Conservation (phyloP, 2,329 filamentous ascomycete species). For the Cladosporium cucumerinum region DNA sequence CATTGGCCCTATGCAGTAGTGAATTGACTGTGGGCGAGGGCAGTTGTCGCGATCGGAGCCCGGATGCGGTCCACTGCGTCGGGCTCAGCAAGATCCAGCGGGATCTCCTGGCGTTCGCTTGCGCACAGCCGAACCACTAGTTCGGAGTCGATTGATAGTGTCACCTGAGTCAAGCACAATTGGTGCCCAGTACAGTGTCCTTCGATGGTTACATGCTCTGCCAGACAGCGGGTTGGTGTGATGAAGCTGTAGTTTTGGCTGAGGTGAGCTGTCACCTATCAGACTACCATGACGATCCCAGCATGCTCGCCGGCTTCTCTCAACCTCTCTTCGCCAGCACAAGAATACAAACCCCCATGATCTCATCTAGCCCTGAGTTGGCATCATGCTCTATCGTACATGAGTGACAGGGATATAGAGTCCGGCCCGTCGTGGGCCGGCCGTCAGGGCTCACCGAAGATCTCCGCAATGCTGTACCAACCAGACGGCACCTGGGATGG, state of each 20-base stretch:
- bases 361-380: neutral
- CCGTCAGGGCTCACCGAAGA: neutral
- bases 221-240: neutral
- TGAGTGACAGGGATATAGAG: neutral
- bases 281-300: neutral
- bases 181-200: neutral
- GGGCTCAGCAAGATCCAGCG: slow-evolving; percentile 2
- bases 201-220: neutral
- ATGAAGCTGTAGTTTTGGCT: neutral
- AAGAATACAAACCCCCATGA: neutral
- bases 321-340: neutral
- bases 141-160: slow-evolving; percentile 5
- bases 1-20: slow-evolving; percentile 4
- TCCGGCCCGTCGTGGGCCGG: neutral
- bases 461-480: slow-evolving; percentile 3
- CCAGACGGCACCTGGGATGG: neutral
- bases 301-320: neutral
- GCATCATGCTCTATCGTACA: neutral
- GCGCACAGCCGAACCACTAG: slow-evolving; percentile 13
- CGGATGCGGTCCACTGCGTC: slow-evolving; percentile 15
- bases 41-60: slow-evolving; percentile 8
- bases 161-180: neutral
- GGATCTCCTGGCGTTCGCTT: slow-evolving; percentile 16
- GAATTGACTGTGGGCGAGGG: slow-evolving; percentile 8
- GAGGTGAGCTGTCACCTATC: neutral